phyloP scores from a whole-genome alignment of 1,284 basidiomycete species.

The Rhodotorula mucilaginosa region DNA sequence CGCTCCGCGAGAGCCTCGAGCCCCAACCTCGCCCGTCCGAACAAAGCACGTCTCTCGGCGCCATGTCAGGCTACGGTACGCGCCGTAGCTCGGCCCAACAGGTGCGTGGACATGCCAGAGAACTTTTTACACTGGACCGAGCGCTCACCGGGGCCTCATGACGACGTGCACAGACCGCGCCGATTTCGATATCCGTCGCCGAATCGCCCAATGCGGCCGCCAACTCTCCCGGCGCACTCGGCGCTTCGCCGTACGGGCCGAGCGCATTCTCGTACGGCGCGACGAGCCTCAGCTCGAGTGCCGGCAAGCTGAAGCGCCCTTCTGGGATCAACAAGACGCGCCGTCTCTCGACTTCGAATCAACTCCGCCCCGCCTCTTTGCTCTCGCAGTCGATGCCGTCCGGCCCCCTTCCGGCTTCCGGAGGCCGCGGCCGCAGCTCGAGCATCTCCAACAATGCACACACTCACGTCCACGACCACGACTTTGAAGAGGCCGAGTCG shows the following conservation, averaged over 20 bases:
- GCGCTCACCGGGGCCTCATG: not conserved
- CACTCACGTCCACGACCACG: not conserved
- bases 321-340: constrained; percentile 15
- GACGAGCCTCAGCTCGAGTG: constrained; percentile 12
- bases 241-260: constrained; percentile 1
- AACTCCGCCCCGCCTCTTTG: not conserved
- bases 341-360: constrained; percentile 8
- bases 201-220: not conserved
- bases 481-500: not conserved
- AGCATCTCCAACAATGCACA: constrained; percentile 5
- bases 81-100: constrained; percentile 26
- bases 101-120: not conserved
- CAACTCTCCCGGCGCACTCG: not conserved
- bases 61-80: constrained; percentile 27
- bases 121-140: not conserved
- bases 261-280: not conserved
- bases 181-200: not conserved
- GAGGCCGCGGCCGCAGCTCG: not conserved
- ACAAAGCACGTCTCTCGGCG: not conserved
- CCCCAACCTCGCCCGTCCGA: not conserved
- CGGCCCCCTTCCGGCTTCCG: not conserved
- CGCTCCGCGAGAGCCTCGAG: not conserved
- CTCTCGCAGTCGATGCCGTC: constrained; percentile 7
- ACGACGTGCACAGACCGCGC: not conserved
- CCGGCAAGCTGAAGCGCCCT: constrained; percentile 29